Percentiles rank a stretch among this genome's conserved stretches.
Conservation (phyloP, 306 rosid genomes). For the Pachyrhizus erosus region DNA sequence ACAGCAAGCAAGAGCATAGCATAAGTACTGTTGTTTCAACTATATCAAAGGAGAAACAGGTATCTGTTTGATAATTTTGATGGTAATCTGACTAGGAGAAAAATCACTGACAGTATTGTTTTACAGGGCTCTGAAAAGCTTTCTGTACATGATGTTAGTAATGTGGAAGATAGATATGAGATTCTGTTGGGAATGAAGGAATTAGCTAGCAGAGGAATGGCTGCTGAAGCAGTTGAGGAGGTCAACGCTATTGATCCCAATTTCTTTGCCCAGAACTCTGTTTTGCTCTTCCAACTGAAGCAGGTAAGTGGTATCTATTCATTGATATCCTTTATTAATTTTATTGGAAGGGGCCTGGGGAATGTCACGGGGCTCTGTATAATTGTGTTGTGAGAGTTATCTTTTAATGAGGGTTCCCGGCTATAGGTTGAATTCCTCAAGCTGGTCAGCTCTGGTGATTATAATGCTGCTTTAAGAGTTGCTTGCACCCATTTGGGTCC, state of each 20-base stretch:
- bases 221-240: slow-evolving; percentile 91
- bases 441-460: slow-evolving; percentile 86
- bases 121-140: slow-evolving; percentile 71
- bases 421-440: slow-evolving; percentile 95
- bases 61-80: slow-evolving; percentile 42
- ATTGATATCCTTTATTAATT: neutral
- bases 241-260: slow-evolving; percentile 75
- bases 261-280: slow-evolving; percentile 78
- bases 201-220: slow-evolving; percentile 87
- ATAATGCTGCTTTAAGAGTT: slow-evolving; percentile 80
- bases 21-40: slow-evolving; percentile 46
- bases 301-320: slow-evolving; percentile 64
- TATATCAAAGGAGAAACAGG: slow-evolving; percentile 75
- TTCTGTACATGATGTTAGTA: slow-evolving; percentile 52
- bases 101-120: slow-evolving; percentile 43
- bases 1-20: slow-evolving; percentile 64
- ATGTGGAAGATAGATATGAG: slow-evolving; percentile 76
- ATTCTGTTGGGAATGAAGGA: slow-evolving; percentile 88
- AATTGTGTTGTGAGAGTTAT: slow-evolving; percentile 20
- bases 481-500: slow-evolving; percentile 96
- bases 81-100: slow-evolving; percentile 28
- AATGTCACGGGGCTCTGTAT: neutral
- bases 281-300: slow-evolving; percentile 90
- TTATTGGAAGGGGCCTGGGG: neutral
- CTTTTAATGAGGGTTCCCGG: slow-evolving; percentile 38